Base-by-base conservation (phyloP, 768 basidiomycete genomes). In the Termitomyces sp. region DNA sequence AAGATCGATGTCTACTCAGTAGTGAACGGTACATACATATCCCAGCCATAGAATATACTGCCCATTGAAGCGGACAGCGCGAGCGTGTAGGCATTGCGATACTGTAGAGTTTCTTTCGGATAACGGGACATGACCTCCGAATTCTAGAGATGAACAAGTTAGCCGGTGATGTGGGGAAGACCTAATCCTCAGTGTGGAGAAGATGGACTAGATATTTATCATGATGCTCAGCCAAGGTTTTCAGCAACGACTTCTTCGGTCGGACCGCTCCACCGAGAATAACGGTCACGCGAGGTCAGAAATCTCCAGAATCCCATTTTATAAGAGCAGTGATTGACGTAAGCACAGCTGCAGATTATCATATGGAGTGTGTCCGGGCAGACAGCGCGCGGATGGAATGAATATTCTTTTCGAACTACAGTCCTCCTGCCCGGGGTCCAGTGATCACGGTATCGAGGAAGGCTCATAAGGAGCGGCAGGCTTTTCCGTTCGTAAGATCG, bases 21-120 rank as follows among this genome's bases (percentile, higher is more conserved):
- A 44, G 35, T 18, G 51, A 44, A 53, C 35, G 13, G 50, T 6
- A 66, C 70, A 55, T 55, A 73, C 75, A 76, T 74, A 59, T 84
- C 81, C 78, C 80, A 81, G 18, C 80, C 82, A 53, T 71, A 81
- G 71, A 81, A 82, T 20, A 83, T 74, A 42, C 79, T 79, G 11
- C 80, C 82, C 74, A 80, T 74, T 1, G 79, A 69, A 0, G 79
- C 81, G 13, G 80, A 80, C 18, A 73, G 55, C 7, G 82, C 75
- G 18, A 83, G 73, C 4, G 73, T 57, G 60, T 83, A 83, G 2
- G 81, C 79, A 70, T 82, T 81, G 49, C 78, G 75, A 65, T 78
- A 74, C 38, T 67, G 70, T 28, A 65, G 48, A 28, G 50, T 58
- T 39, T 51, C 57, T 9, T 28, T 12, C 0, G 22, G 20, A 32